Conservation (phyloP, 1,139 yeast genomes). For the Geotrichum europaeum region DNA sequence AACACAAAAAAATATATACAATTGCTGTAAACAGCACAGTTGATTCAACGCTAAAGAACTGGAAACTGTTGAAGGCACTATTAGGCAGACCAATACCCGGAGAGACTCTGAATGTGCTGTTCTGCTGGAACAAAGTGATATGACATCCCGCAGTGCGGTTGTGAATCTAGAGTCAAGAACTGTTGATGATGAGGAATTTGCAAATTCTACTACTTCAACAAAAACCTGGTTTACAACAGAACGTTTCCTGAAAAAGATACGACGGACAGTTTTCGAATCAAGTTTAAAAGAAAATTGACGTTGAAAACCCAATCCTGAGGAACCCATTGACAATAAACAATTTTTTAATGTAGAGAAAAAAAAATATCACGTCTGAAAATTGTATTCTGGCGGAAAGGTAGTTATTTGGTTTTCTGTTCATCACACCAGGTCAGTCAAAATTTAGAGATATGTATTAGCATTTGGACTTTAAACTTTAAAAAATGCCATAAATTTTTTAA, state of each 20-base stretch:
- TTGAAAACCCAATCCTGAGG: neutral
- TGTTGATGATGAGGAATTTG: neutral
- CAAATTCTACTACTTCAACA: slow-evolving; percentile 5
- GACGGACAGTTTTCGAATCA: neutral
- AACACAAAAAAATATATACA: slow-evolving; percentile 1
- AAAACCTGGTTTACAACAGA: slow-evolving; percentile 10
- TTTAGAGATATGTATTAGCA: neutral
- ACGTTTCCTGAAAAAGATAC: slow-evolving; percentile 2
- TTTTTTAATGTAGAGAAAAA: neutral
- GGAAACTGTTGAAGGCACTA: neutral
- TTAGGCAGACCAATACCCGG: slow-evolving; percentile 8
- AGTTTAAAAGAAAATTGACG: slow-evolving; percentile 8
- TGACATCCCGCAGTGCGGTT: neutral
- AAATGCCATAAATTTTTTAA: too few relatives aligned
- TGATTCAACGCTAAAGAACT: neutral
- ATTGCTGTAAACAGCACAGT: slow-evolving; percentile 11
- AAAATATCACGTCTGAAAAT: neutral
- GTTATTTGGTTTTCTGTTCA: neutral
- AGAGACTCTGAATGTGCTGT: slow-evolving; percentile 2
- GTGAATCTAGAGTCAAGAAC: slow-evolving; percentile 4
- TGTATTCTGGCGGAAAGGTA: neutral
- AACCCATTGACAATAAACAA: neutral
- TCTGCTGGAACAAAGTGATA: slow-evolving; percentile 4
- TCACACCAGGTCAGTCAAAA: neutral
- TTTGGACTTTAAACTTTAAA: neutral